Base-by-base conservation (phyloP, 2,329 filamentous ascomycete species). In the Fusarium musae region DNA sequence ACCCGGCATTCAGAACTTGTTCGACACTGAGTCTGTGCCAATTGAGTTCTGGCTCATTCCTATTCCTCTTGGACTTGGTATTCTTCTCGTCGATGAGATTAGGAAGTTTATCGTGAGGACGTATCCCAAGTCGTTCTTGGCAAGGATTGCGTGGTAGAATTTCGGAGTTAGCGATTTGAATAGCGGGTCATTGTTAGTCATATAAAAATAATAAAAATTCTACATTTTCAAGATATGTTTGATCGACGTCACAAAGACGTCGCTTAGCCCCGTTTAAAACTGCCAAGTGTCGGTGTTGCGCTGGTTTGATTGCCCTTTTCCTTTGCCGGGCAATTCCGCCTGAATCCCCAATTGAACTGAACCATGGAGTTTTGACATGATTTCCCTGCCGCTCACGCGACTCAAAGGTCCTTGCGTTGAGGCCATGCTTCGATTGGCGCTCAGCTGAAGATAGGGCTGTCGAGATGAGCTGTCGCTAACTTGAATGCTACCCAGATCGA, bases 1-100 rank as follows among this genome's bases (percentile, higher is more conserved):
- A 0, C 86, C 85, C 0, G 86, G 85, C 0, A 80, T 89, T 5
- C 86, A 88, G 73, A 77, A 32, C 0, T 75, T 88, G 11, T 88
- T 89, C 58, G 80, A 80, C 6, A 89, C 87, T 0, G 84, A 84
- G 2, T 81, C 82, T 4, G 85, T 88, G 4, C 87, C 87, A 0
- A 82, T 88, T 39, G 82, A 87, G 79, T 87, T 84, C 59, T 89
- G 86, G 86, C 72, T 88, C 2, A 84, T 88, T 62, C 87, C 87
- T 3, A 75, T 88, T 30, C 85, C 85, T 11, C 77, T 89, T 17
- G 87, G 84, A 1, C 65, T 88, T 43, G 87, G 85, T 0, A 83
- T 89, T 11, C 75, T 89, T 39, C 65, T 81, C 34, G 84, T 89
- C 79, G 87, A 89, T 75, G 87, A 89, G 80, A 73, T 87, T 11